Base-by-base conservation (phyloP, 345 rosid genomes). In the Pugionium dolabratum region DNA sequence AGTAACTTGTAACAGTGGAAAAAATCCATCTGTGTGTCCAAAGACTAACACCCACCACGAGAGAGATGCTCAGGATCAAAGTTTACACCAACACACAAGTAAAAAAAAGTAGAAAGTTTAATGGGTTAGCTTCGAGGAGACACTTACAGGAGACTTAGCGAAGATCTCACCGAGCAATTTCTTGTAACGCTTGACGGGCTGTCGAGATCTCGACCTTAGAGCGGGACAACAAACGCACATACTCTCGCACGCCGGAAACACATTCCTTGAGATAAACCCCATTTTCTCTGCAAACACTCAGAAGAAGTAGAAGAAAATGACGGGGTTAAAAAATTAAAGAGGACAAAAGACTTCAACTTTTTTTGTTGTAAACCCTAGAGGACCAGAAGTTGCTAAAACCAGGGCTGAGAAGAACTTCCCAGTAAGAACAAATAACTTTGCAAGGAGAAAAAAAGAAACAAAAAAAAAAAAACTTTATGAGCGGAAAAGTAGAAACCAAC, bases 161-260 rank as follows among this genome's bases (percentile, higher is more conserved):
- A 90, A 94, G 82, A 94, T 88, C 72, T 94, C 97, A 1, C 88
- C 79, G 35, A 94, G 95, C 74, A 94, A 69, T 47, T 90, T 94
- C 79, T 88, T 94, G 79, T 94, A 94, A 39, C 97, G 90, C 80
- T 94, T 94, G 26, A 94, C 99, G 1, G 99, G 97, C 76, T 94
- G 99, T 29, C 96, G 84, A 73, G 99, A 94, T 83, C 97, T 86
- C n/a, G 99, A 84, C 82, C 97, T 85, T 82, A 90, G 78, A 69
- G 99, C 95, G 67, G 99, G 99, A 78, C 97, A 94, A 69, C 99
- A 90, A 3, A 90, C 83, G 66, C 97, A 94, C 91, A 94, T 86
- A 81, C 84, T 88, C 83, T 77, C 99, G 51, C 97, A 94, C 18
- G 97, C 97, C 46, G 99, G 99, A 69, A 90, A 86, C 59, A 94